Evolutionary conservation across 805 yeast species (phyloP).

Genomic region (Ogataea sp.): DNA sequence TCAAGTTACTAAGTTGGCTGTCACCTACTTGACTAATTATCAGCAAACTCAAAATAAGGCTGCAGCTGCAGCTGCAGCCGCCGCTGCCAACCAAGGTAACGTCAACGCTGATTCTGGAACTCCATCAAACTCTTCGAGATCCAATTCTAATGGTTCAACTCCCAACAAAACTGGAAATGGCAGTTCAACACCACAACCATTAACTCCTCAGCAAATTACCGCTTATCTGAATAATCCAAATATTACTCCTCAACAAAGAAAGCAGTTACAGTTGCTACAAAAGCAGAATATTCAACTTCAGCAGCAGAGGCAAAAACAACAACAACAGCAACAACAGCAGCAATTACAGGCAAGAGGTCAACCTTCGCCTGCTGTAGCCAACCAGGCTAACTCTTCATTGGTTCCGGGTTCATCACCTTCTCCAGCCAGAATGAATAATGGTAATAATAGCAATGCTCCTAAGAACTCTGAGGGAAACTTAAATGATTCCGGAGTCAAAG

Average conservation of each 20-base stretch:
- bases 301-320: slow-evolving; percentile 7
- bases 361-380: no score
- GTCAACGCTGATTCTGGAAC: background rate
- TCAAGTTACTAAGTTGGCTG: slow-evolving; percentile 60
- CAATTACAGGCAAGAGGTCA: slow-evolving; percentile 1
- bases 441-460: no score
- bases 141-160: background rate
- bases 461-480: no score
- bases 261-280: slow-evolving; percentile 27
- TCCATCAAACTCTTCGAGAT: no score
- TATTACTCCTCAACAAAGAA: slow-evolving; percentile 36
- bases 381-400: no score
- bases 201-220: slow-evolving; percentile 19
- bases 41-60: slow-evolving; percentile 41
- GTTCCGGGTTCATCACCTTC: no score
- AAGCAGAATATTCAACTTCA: slow-evolving; percentile 20
- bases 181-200: slow-evolving; percentile 5
- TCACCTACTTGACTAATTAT: slow-evolving; percentile 49
- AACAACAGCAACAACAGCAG: slow-evolving; percentile 1
- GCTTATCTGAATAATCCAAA: slow-evolving; percentile 26
- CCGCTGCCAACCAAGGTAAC: slow-evolving; percentile 15
- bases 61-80: slow-evolving; percentile 16
- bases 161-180: slow-evolving; percentile 1
- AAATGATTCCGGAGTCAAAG: no score
- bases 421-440: no score